Evolutionary conservation across 495 filamentous ascomycete species (phyloP).

Genomic region (Astrothelium macrocarpum): DNA sequence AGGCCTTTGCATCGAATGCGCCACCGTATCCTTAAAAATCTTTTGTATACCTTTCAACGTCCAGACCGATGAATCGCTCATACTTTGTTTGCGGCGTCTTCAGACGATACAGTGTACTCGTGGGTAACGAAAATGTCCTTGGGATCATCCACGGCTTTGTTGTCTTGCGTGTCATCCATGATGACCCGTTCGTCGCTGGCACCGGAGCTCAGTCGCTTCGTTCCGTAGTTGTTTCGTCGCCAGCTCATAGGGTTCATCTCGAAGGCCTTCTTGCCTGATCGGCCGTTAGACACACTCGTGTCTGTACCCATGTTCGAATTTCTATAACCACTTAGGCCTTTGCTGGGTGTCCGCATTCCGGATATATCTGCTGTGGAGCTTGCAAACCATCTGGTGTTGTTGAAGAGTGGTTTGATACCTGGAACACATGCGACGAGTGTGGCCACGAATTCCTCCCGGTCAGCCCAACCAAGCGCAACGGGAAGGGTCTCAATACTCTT

Average conservation of each 20-base stretch:
- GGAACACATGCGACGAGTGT: not conserved
- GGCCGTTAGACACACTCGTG: not conserved
- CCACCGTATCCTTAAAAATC: no score
- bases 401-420: slow-evolving; percentile 1
- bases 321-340: not conserved
- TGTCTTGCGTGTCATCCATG: not conserved
- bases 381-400: not conserved
- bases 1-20: no score
- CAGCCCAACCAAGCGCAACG: not conserved
- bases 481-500: not conserved
- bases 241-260: not conserved
- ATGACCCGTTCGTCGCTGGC: not conserved
- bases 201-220: not conserved
- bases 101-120: not conserved
- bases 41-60: no score
- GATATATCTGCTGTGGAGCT: not conserved
- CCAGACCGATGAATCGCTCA: not conserved
- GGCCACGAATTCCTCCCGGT: not conserved
- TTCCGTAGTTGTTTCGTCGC: not conserved
- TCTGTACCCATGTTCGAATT: not conserved
- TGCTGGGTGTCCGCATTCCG: not conserved
- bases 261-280: not conserved
- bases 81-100: not conserved
- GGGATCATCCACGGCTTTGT: not conserved
- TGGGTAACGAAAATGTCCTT: not conserved